A percentile compares a stretch with the other conserved stretches of the same genome.
Evolutionary conservation across 2,329 filamentous ascomycete genomes (phyloP).

Genomic region (Xylogone sp.): DNA sequence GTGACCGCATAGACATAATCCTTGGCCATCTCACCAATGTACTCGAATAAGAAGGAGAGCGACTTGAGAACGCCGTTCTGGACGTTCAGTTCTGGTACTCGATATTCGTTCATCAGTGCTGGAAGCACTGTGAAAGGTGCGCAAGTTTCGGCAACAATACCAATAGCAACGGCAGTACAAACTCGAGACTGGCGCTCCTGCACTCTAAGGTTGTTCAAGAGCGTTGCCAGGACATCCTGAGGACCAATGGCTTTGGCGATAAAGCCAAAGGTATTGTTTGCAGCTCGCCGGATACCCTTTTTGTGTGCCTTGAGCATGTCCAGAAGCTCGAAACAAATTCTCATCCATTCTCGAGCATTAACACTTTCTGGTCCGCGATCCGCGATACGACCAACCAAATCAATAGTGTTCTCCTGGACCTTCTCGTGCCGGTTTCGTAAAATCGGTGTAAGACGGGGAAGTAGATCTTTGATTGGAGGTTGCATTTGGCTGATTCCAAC

Average conservation of each 20-base stretch:
- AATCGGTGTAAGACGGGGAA: constrained; percentile 95
- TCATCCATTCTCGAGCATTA: constrained; percentile 98
- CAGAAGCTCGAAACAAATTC: constrained; percentile 96
- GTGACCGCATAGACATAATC: constrained; percentile 99
- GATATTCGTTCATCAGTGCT: constrained; percentile 98
- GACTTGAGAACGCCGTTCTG: constrained; percentile 98
- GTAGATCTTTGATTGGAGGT: constrained; percentile 91
- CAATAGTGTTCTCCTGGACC: constrained; percentile 98
- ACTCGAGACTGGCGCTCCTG: constrained; percentile 98
- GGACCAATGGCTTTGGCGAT: constrained; percentile 99
- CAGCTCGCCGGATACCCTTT: constrained; percentile 95
- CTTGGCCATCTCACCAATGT: constrained; percentile 99
- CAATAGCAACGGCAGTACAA: constrained; percentile 96
- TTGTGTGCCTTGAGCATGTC: constrained; percentile 99
- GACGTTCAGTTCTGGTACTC: constrained; percentile 95
- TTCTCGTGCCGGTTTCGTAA: constrained; percentile 98
- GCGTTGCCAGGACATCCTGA: constrained; percentile 91
- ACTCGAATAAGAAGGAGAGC: constrained; percentile 95
- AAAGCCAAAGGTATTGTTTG: constrained; percentile 99
- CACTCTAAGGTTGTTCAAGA: constrained; percentile 94
- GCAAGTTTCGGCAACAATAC: constrained; percentile 97
- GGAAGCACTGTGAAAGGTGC: constrained; percentile 98
- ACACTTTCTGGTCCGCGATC: constrained; percentile 95
- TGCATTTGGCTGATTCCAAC: constrained; percentile 99
- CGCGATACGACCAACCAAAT: constrained; percentile 94